These are phyloP conservation scores for Colletotrichum chrysophilum DNA, from an alignment of 2,329 filamentous ascomycete species.

Conservation along the genomic window DNA sequence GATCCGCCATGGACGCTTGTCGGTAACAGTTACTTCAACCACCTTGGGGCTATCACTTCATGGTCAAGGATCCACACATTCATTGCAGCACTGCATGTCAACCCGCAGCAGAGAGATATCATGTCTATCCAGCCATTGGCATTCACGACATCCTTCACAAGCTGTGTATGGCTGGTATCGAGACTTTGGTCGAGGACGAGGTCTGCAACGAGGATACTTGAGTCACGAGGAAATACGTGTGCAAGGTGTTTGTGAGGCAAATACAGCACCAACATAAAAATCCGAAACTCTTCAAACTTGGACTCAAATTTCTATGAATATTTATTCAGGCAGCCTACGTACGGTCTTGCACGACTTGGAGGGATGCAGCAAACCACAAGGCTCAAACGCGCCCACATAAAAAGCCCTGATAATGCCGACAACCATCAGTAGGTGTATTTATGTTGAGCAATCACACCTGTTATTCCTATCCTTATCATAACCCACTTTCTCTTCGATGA, in stretches of 20 bases:
- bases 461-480: neutral
- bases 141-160: no score
- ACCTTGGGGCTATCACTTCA: no score
- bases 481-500: neutral
- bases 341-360: neutral
- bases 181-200: no score
- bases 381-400: neutral
- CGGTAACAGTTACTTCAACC: no score
- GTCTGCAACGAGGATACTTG: no score
- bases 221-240: no score
- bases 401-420: neutral
- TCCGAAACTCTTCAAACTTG: neutral
- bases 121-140: no score
- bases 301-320: neutral
- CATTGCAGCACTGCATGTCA: no score
- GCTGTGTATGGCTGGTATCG: no score
- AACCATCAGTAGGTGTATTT: neutral
- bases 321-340: neutral
- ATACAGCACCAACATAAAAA: neutral
- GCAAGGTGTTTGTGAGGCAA: neutral
- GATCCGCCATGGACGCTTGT: no score
- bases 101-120: no score
- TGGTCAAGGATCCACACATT: no score
- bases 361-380: neutral
- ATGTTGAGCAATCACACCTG: neutral